Percentiles rank a stretch among this genome's conserved stretches.
These are phyloP conservation scores for Diaporthe caulivora DNA, from an alignment of 2,329 filamentous ascomycete genomes.

Conservation along the genomic window DNA sequence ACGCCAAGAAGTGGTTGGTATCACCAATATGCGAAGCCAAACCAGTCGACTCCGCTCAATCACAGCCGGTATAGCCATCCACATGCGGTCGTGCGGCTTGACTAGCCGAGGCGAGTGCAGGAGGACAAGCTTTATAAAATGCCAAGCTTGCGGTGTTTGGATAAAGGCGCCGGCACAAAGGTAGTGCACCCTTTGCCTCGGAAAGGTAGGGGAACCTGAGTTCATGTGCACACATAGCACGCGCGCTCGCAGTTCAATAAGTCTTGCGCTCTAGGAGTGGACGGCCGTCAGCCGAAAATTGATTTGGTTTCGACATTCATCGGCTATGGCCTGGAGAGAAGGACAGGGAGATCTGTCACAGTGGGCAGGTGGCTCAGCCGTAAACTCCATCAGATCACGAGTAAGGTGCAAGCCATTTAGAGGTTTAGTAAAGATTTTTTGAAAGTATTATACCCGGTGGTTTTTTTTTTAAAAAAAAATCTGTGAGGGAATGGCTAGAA, in stretches of 20 bases:
- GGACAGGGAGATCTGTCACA: not conserved
- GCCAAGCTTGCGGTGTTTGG: slow-evolving; percentile 20
- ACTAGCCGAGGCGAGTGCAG: not conserved
- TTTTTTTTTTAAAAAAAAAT: too few relatives aligned
- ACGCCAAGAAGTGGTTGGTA: not conserved
- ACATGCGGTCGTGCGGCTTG: not conserved
- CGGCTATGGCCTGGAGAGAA: not conserved
- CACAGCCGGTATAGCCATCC: not conserved
- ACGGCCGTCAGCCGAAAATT: not conserved
- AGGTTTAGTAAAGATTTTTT: not conserved
- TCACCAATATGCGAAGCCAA: not conserved
- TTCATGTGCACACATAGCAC: not conserved
- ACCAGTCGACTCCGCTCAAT: not conserved
- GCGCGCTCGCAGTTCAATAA: not conserved
- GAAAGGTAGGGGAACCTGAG: not conserved
- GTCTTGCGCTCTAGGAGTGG: not conserved
- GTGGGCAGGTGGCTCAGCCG: not conserved
- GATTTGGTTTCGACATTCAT: not conserved
- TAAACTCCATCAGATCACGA: too few relatives aligned
- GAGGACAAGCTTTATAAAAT: not conserved
- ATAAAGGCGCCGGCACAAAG: slow-evolving; percentile 7
- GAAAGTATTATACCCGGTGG: not conserved
- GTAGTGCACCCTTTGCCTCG: not conserved
- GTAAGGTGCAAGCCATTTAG: fast-evolving
- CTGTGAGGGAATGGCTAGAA: too few relatives aligned